Conservation (phyloP, 169 alveolate genomes). For the Plasmodium knowlesi region DNA sequence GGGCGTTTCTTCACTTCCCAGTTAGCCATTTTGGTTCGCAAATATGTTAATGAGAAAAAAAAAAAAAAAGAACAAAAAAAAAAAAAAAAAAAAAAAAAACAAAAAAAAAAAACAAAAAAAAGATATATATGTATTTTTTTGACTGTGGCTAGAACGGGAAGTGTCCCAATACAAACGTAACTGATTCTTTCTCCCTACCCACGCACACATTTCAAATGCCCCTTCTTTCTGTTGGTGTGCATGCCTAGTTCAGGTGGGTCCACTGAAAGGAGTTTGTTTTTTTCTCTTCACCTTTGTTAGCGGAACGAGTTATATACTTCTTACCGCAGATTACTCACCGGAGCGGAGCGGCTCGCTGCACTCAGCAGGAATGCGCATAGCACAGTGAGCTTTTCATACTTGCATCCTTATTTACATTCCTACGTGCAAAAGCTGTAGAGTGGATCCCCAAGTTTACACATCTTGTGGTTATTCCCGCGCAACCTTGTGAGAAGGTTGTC, state of each 20-base stretch:
- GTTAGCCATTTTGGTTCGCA: slow-evolving; percentile 2
- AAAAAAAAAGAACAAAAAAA: neutral
- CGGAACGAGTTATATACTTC: neutral
- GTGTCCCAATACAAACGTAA: neutral
- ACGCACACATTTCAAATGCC: neutral
- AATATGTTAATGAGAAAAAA: neutral
- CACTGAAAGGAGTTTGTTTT: neutral
- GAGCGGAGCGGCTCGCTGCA: neutral
- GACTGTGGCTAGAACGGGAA: neutral
- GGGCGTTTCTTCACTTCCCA: neutral
- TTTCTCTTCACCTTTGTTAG: neutral
- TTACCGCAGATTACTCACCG: too few relatives aligned
- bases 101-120: neutral
- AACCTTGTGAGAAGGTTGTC: neutral
- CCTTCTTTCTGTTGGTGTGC: neutral
- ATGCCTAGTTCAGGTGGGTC: neutral
- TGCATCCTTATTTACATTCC: neutral
- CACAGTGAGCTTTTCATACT: neutral
- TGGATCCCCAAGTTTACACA: neutral
- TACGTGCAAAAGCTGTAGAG: neutral
- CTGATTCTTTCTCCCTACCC: neutral
- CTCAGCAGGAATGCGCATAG: neutral
- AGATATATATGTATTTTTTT: neutral
- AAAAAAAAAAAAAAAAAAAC: neutral
- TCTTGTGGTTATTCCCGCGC: neutral